These are phyloP conservation scores for Mycena rosella DNA, from an alignment of 768 basidiomycete species.

Conservation along the genomic window DNA sequence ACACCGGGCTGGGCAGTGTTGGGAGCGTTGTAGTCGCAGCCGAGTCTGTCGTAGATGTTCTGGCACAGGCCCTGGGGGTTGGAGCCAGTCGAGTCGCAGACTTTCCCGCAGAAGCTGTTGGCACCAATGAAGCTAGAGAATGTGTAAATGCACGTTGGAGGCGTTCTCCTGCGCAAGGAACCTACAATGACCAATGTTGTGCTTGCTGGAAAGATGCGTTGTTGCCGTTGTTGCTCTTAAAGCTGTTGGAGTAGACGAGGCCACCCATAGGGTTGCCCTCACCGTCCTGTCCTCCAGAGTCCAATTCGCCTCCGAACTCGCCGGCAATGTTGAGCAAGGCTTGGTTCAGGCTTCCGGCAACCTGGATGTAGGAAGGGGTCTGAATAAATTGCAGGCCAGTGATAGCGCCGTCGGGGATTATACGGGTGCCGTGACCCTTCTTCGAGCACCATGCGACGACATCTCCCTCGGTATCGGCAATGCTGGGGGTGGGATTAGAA, in stretches of 20 bases:
- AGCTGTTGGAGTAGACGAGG: slow-evolving; percentile 62
- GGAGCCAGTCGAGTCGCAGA: slow-evolving; percentile 62
- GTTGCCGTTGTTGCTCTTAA: slow-evolving; percentile 49
- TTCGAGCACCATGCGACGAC: slow-evolving; percentile 81
- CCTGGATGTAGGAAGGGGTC: slow-evolving; percentile 66
- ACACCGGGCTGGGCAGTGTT: not conserved
- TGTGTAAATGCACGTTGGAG: no score
- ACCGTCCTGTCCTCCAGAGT: slow-evolving; percentile 67
- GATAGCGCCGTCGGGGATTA: slow-evolving; percentile 71
- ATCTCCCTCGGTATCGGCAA: slow-evolving; percentile 70
- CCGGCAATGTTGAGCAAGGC: slow-evolving; percentile 24
- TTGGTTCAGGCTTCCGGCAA: slow-evolving; percentile 73
- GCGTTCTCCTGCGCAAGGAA: slow-evolving; percentile 25
- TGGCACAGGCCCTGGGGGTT: slow-evolving; percentile 54
- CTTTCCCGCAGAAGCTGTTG: slow-evolving; percentile 63
- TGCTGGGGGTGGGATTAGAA: slow-evolving; percentile 35
- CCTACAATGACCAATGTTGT: slow-evolving; percentile 63
- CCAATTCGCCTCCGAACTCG: slow-evolving; percentile 65
- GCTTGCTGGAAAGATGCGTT: slow-evolving; percentile 57
- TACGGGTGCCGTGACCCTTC: slow-evolving; percentile 69
- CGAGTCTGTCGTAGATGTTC: slow-evolving; percentile 64
- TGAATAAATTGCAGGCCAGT: slow-evolving; percentile 67
- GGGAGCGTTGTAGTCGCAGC: slow-evolving; percentile 60
- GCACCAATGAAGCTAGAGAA: slow-evolving; percentile 65
- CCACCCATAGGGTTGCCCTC: slow-evolving; percentile 73